Base-by-base conservation (phyloP, 2,329 filamentous ascomycete species). In the Phaeophleospora eucalypticola region DNA sequence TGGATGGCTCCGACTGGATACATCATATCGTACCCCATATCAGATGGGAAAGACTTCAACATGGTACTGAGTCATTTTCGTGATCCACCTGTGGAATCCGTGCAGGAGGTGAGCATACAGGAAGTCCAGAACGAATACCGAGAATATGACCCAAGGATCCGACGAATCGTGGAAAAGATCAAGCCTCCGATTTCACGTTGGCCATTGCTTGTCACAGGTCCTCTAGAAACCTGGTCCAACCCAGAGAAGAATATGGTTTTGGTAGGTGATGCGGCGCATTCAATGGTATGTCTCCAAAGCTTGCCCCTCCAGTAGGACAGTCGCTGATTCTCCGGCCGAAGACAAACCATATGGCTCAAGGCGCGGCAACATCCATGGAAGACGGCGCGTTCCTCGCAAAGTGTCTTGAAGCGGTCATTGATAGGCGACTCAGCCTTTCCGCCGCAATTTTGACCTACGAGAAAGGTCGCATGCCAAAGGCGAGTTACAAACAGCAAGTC, bases 11-110 rank as follows among this genome's bases (percentile, higher is more conserved):
- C 36, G 36, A 38, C 18, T 18, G 21, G 37, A 6, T 29, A 72
- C 47, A 71, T 73, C 54, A 74, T 76, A 41, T 69, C 69, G 2
- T 75, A 75, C 49, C 71, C 71, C 1, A 69, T 76, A 19, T 66
- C 64, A n/a, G 67, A 64, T 2, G 71, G 69, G 9, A 68, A 65
- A 38, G 61, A 68, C 29, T 73, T 73, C 58, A 75, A 75, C 51
- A 66, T 75, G 61, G 72, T 75, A 3, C 61, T 76, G 12, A 69
- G 66, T 48, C 62, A 74, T 63, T 60, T 71, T 54, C 52, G 67
- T 43, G 55, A 67, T 48, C 65, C 68, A 4, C 59, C 66, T 14
- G 66, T 67, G 1, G 58, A 65, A 14, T 60, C 63, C 1, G 61
- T 69, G 15, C 61, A 66, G 14, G 58, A 70, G 14, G 65, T 71